phyloP scores from a whole-genome alignment of 1,284 basidiomycete genomes.

The Puccinia sorghi region DNA sequence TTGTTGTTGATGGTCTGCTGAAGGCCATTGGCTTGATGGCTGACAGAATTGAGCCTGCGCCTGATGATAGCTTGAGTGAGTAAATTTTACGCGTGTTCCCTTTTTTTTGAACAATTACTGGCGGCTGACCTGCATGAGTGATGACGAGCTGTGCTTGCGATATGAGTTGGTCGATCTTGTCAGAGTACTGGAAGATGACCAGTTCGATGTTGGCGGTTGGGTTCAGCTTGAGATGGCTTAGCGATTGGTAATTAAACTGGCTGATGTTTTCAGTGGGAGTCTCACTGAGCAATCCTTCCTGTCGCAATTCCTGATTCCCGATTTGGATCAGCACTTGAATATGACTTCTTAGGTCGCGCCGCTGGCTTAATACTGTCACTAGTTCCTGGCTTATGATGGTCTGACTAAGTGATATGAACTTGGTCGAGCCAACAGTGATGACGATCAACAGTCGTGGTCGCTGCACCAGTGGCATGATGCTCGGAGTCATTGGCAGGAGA shows the following conservation, averaged over 20 bases:
- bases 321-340: conserved; percentile 1
- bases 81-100: neutral
- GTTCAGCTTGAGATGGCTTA: neutral
- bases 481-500: neutral
- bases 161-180: neutral
- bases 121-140: conserved; percentile 20
- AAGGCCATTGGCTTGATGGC: neutral
- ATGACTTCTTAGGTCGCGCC: neutral
- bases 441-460: neutral
- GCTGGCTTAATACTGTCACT: neutral
- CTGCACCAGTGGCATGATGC: too few relatives aligned
- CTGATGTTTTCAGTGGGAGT: neutral
- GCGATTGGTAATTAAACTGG: neutral
- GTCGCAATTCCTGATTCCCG: neutral
- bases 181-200: conserved; percentile 14
- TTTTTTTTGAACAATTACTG: neutral
- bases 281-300: neutral
- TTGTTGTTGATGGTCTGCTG: too few relatives aligned
- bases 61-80: neutral
- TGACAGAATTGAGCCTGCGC: conserved; percentile 10
- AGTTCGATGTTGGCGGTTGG: neutral
- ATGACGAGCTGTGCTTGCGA: neutral
- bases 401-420: neutral
- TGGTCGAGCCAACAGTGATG: conserved; percentile 26
- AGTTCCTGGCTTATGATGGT: neutral